Conservation (phyloP, 805 yeast genomes). For the Wickerhamiella spandovensis region DNA sequence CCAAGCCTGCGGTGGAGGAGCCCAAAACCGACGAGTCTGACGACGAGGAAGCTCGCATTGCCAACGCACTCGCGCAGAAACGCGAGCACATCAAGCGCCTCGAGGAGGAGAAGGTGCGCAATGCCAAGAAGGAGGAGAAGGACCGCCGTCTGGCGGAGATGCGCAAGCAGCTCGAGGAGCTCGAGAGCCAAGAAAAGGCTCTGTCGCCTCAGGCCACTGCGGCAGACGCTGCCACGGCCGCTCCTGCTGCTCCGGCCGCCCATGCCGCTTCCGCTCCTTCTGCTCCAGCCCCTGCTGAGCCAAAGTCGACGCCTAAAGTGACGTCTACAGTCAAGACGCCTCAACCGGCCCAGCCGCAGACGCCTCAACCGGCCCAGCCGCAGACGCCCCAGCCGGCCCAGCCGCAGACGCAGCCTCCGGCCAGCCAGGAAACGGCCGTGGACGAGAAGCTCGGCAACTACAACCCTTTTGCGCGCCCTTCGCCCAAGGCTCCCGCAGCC, state of each 20-base stretch:
- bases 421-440: slow-evolving; percentile 7
- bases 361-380: not conserved
- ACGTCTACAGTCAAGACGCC: not conserved
- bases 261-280: too few relatives aligned
- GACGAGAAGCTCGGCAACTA: not conserved
- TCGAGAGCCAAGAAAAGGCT: slow-evolving; percentile 19
- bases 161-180: slow-evolving; percentile 16
- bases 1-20: slow-evolving; percentile 10
- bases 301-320: not conserved
- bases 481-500: not conserved
- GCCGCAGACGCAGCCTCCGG: slow-evolving; percentile 4
- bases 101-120: slow-evolving; percentile 23
- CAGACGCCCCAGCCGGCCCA: slow-evolving; percentile 5
- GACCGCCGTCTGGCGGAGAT: slow-evolving; percentile 21
- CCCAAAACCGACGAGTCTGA: slow-evolving; percentile 16
- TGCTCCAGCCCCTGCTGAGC: not conserved
- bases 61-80: slow-evolving; percentile 28
- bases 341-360: not conserved
- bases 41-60: slow-evolving; percentile 27
- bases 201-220: slow-evolving; percentile 1
- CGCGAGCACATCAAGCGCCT: slow-evolving; percentile 26
- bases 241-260: not conserved
- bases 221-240: not conserved
- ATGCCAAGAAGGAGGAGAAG: slow-evolving; percentile 15
- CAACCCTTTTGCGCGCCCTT: not conserved